phyloP scores from a whole-genome alignment of 2,329 filamentous ascomycete genomes.

The Phialophora chinensis region DNA sequence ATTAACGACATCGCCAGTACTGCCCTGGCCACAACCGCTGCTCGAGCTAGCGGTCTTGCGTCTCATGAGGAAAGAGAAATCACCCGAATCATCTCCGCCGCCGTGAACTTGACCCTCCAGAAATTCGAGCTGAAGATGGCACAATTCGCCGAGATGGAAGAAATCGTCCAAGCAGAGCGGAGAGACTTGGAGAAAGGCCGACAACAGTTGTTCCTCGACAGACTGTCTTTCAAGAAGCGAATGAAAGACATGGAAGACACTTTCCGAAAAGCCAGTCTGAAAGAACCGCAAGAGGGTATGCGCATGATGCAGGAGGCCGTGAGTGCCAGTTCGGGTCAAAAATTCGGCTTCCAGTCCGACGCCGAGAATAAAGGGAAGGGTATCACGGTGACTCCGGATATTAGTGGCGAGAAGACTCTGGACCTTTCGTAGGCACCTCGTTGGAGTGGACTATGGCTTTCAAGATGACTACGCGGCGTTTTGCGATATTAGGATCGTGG shows the following conservation, averaged over 20 bases:
- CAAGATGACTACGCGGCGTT: not conserved
- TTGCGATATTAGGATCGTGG: not conserved
- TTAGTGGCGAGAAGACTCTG: conserved; percentile 1
- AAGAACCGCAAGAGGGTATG: conserved; percentile 50
- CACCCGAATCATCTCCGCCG: conserved; percentile 88
- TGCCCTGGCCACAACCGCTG: conserved; percentile 83
- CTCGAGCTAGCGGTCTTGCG: conserved; percentile 82
- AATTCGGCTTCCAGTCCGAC: conserved; percentile 29
- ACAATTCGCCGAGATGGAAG: conserved; percentile 96
- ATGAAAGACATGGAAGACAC: conserved; percentile 81
- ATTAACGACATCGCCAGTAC: conserved; percentile 68
- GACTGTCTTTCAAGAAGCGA: conserved; percentile 85
- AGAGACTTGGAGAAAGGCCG: conserved; percentile 89
- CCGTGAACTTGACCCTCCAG: conserved; percentile 90
- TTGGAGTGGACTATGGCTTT: not conserved
- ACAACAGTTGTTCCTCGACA: conserved; percentile 91
- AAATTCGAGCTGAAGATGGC: conserved; percentile 95
- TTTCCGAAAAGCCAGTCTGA: conserved; percentile 56
- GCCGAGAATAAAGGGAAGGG: conserved; percentile 9
- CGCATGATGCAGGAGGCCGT: conserved; percentile 37
- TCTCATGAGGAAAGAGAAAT: conserved; percentile 97
- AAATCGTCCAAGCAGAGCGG: conserved; percentile 87
- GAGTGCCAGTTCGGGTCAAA: conserved; percentile 23
- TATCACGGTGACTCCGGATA: not conserved
- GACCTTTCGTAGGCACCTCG: not conserved